Evolutionary conservation across 352 stramenopile genomes (phyloP).

Genomic region (Thraustochytrium striatum): DNA sequence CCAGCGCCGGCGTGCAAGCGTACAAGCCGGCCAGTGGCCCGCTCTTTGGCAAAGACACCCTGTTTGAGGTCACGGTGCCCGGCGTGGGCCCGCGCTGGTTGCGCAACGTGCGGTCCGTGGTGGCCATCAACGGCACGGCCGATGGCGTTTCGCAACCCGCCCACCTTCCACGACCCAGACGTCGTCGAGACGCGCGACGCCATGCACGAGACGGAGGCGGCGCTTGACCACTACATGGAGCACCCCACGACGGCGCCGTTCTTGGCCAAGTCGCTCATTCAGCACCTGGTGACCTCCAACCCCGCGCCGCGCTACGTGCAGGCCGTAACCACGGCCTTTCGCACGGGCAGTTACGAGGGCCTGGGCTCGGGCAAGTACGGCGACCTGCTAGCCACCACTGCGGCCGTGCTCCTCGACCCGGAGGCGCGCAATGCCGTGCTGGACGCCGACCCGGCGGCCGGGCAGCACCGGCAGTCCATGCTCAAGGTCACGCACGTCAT

Average conservation of each 20-base stretch:
- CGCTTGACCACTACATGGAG: slow-evolving; percentile 58
- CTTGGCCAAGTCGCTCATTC: slow-evolving; percentile 60
- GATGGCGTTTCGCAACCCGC: slow-evolving; percentile 61
- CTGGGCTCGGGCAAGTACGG: slow-evolving; percentile 61
- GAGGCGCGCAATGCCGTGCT: slow-evolving; percentile 55
- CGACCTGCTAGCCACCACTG: slow-evolving; percentile 58
- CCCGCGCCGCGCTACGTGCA: slow-evolving; percentile 58
- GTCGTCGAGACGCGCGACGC: slow-evolving; percentile 55
- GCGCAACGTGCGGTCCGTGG: slow-evolving; percentile 56
- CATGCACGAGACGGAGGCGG: slow-evolving; percentile 62
- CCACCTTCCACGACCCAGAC: slow-evolving; percentile 55
- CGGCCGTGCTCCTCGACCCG: slow-evolving; percentile 58
- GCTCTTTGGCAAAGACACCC: slow-evolving; percentile 1
- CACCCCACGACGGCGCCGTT: slow-evolving; percentile 64
- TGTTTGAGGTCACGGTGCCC: slow-evolving; percentile 10
- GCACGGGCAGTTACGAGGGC: slow-evolving; percentile 54
- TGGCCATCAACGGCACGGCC: slow-evolving; percentile 51
- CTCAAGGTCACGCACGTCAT: slow-evolving; percentile 42
- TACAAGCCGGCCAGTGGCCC: background rate
- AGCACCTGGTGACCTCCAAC: slow-evolving; percentile 61
- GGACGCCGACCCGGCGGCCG: slow-evolving; percentile 57
- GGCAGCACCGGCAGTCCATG: slow-evolving; percentile 57
- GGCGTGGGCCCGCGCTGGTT: background rate
- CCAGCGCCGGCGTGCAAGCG: background rate
- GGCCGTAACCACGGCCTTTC: slow-evolving; percentile 57